Percentiles rank a stretch among this genome's conserved stretches.
Conservation (phyloP, 169 alveolate genomes). For the Besnoitia besnoiti region DNA sequence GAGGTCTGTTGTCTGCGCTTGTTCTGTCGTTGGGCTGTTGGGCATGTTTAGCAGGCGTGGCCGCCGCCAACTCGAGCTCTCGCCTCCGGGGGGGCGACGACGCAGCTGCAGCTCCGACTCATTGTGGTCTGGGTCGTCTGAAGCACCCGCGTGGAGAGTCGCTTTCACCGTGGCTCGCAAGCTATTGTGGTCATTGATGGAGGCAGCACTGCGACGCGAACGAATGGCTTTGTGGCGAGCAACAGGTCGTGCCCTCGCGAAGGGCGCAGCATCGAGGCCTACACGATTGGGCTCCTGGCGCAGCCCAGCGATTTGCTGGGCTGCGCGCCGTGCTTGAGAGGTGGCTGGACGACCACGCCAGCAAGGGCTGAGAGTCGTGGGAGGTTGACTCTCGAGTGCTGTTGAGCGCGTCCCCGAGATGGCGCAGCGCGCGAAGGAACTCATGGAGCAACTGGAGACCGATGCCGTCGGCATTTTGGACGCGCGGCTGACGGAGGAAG, state of each 20-base stretch:
- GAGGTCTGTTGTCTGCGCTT: too few species aligned
- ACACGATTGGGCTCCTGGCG: background rate
- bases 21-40: background rate
- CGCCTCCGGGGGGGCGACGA: too few species aligned
- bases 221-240: background rate
- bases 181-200: background rate
- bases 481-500: too few species aligned
- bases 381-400: background rate
- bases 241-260: background rate
- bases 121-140: background rate
- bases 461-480: too few species aligned
- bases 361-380: conserved; percentile 33
- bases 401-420: too few species aligned
- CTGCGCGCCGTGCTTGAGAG: background rate
- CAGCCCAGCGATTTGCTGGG: background rate
- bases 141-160: background rate
- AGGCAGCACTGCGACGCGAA: conserved; percentile 50
- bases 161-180: background rate
- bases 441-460: too few species aligned
- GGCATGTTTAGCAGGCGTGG: too few species aligned
- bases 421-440: too few species aligned
- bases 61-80: too few species aligned
- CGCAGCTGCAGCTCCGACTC: too few species aligned
- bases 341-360: conserved; percentile 37
- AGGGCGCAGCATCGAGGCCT: background rate